Evolutionary conservation across 2,329 filamentous ascomycete species (phyloP).

Genomic region (Keithomyces neogunnii): DNA sequence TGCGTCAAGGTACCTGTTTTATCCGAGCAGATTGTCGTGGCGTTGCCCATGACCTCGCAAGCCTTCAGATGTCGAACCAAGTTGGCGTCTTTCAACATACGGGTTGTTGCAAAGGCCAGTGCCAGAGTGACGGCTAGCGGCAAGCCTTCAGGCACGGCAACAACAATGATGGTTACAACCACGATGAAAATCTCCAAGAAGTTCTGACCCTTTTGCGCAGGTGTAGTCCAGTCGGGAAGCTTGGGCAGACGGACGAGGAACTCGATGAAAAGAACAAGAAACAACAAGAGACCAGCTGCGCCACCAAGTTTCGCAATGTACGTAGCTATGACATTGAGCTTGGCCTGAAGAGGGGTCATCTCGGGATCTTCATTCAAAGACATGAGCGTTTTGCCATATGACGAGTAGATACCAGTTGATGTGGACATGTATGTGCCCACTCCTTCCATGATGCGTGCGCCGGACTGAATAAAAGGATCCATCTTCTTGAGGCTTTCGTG

Average conservation of each 20-base stretch:
- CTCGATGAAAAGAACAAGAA: conserved; percentile 78
- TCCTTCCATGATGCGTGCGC: conserved; percentile 67
- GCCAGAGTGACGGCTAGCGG: conserved; percentile 72
- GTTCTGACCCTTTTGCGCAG: conserved; percentile 69
- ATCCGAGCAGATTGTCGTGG: conserved; percentile 61
- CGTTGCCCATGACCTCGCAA: conserved; percentile 76
- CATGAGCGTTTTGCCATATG: conserved; percentile 69
- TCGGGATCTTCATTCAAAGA: conserved; percentile 65
- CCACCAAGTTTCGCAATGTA: conserved; percentile 74
- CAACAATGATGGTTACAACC: conserved; percentile 71
- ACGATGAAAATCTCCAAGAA: conserved; percentile 72
- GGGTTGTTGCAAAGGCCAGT: conserved; percentile 66
- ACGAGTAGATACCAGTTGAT: conserved; percentile 64
- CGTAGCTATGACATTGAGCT: conserved; percentile 65
- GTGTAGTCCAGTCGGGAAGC: conserved; percentile 35
- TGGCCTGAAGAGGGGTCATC: conserved; percentile 68
- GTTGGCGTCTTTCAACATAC: conserved; percentile 72
- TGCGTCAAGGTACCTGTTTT: conserved; percentile 61
- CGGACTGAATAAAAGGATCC: conserved; percentile 81
- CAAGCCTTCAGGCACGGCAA: conserved; percentile 70
- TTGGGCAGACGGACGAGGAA: conserved; percentile 63
- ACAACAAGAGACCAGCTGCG: conserved; percentile 68
- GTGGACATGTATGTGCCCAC: conserved; percentile 68
- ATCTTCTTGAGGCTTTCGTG: conserved; percentile 60
- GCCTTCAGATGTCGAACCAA: conserved; percentile 68